Base-by-base conservation (phyloP, 2,329 filamentous ascomycete species). In the Pestalotiopsis sp. region DNA sequence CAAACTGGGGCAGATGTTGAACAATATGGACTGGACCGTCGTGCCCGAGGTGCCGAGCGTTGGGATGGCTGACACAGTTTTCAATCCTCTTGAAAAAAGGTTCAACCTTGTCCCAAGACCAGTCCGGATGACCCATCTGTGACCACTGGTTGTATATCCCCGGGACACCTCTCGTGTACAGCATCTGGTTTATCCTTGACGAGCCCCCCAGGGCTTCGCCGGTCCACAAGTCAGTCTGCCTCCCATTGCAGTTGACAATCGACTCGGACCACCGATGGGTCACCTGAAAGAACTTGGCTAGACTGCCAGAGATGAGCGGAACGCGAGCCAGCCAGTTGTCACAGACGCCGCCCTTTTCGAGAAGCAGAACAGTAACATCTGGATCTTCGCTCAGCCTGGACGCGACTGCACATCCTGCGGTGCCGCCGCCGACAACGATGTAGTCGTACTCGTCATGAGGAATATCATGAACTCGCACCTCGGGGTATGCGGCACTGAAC, bases 131-230 rank as follows among this genome's bases (percentile, higher is more conserved):
- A 2, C 68, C 68, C 52, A 68, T 65, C 25, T 58, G 71, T 25
- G 72, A 75, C 76, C 76, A 77, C 41, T 72, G 71, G 57, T 76
- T 70, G 49, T 76, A 76, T 31, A 76, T 73, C 39, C 68, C 70
- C 1, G 75, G 72, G 7, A 71, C 64, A 4, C 74, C 73, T 9
- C 75, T 67, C 36, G 76, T 75, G 65, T 74, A 76, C 41, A 76
- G 72, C 75, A 77, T 76, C 17, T 74, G 75, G 66, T 77, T 77
- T 23, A 77, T 65, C 23, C 74, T 68, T 1, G 75, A 76, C 11
- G 72, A 72, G 38, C 75, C 75, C 6, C 75, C 75, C 3, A 77
- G 62, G 7, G 72, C 73, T 57, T 72, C 72, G 31, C 74, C 75
- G 12, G 66, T 63, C 52, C 64, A 65, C n/a, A 68, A 11, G 11